Percentiles rank a stretch among this genome's conserved stretches.
Conservation (phyloP, 306 rosid genomes). For the Herpetospermum pedunculosum region DNA sequence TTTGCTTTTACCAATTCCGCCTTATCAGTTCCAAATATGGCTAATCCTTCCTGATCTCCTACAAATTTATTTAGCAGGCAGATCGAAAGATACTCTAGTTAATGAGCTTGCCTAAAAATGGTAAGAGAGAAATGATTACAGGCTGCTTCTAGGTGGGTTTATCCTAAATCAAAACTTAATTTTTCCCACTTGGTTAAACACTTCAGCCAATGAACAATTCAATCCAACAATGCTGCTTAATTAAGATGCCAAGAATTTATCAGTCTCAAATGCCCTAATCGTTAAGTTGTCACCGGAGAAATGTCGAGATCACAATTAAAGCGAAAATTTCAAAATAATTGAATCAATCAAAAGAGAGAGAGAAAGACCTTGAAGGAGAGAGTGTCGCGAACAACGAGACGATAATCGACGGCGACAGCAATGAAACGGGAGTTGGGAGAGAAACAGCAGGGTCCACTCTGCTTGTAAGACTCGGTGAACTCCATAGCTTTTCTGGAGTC, state of each 20-base stretch:
- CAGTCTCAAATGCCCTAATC: background rate
- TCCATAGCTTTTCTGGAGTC: slow-evolving; percentile 42
- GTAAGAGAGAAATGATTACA: background rate
- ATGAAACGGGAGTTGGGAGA: slow-evolving; percentile 87
- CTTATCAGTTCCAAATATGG: background rate
- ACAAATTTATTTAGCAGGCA: background rate
- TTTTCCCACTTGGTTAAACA: background rate
- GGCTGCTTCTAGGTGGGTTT: background rate
- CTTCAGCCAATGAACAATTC: background rate
- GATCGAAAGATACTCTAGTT: background rate
- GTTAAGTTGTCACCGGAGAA: background rate
- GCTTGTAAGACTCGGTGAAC: slow-evolving; percentile 91
- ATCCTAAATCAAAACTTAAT: background rate
- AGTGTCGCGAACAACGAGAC: slow-evolving; percentile 92
- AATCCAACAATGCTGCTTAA: background rate
- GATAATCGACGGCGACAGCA: slow-evolving; percentile 90
- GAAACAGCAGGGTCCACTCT: slow-evolving; percentile 86
- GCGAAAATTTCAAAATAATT: background rate
- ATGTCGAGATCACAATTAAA: background rate
- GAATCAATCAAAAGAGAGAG: background rate
- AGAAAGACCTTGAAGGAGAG: slow-evolving; percentile 61
- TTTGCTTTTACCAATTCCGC: background rate
- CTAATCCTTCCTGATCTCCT: background rate
- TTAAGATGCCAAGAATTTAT: background rate
- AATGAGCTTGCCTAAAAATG: background rate